These are phyloP conservation scores for Serendipita sp. DNA, from an alignment of 768 basidiomycete species.

Conservation along the genomic window DNA sequence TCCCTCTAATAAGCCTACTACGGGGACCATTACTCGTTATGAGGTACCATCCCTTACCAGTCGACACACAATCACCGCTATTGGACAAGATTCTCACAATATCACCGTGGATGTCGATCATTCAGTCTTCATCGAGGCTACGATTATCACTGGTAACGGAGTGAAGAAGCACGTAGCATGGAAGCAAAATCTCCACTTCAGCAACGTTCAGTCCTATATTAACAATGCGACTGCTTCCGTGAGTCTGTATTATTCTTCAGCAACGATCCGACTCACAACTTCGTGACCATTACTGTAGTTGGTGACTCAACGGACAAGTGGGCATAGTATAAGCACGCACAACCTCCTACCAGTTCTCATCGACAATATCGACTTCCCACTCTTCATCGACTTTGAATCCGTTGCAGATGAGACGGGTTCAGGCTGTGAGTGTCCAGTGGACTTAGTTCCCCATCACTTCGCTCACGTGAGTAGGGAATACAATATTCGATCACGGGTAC, in stretches of 20 bases:
- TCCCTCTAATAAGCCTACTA: slow-evolving; percentile 45
- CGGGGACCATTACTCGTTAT: slow-evolving; percentile 48
- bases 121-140: slow-evolving; percentile 42
- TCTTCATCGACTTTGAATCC: slow-evolving; percentile 28
- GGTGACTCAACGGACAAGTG: slow-evolving; percentile 34
- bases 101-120: slow-evolving; percentile 48
- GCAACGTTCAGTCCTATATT: slow-evolving; percentile 47
- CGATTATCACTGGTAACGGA: slow-evolving; percentile 49
- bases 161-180: slow-evolving; percentile 38
- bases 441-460: background rate
- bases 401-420: slow-evolving; percentile 21
- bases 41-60: slow-evolving; percentile 38
- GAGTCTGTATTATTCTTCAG: background rate
- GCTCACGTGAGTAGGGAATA: slow-evolving; percentile 1
- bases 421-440: slow-evolving; percentile 17
- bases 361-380: slow-evolving; percentile 41
- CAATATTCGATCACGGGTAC: slow-evolving; percentile 51
- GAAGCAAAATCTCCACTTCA: slow-evolving; percentile 43
- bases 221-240: slow-evolving; percentile 30
- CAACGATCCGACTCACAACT: background rate
- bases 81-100: slow-evolving; percentile 31
- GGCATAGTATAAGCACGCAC: slow-evolving; percentile 34
- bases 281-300: slow-evolving; percentile 25
- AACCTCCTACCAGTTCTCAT: slow-evolving; percentile 27
- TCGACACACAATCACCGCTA: slow-evolving; percentile 30